Evolutionary conservation across 2,329 filamentous ascomycete genomes (phyloP).

Genomic region (Dactylellina parvicollis): DNA sequence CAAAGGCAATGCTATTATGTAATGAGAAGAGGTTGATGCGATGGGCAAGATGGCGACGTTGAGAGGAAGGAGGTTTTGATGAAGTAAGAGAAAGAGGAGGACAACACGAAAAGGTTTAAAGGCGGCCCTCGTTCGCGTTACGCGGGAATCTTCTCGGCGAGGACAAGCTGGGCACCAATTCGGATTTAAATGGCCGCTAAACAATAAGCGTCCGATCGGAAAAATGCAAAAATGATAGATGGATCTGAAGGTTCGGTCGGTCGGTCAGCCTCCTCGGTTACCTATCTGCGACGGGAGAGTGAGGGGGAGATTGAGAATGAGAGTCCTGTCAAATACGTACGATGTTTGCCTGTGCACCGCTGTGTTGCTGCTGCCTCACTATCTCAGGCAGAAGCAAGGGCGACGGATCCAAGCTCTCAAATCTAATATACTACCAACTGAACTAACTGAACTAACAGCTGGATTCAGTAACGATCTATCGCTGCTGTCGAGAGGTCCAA

Average conservation of each 20-base stretch:
- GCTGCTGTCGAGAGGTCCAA: slow-evolving; percentile 18
- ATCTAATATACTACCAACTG: slow-evolving; percentile 24
- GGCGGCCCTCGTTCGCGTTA: slow-evolving; percentile 28
- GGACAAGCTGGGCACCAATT: slow-evolving; percentile 9
- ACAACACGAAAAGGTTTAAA: slow-evolving; percentile 24
- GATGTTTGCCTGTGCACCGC: not conserved
- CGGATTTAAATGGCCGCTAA: slow-evolving; percentile 39
- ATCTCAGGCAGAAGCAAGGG: slow-evolving; percentile 20
- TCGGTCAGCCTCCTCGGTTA: too few relatives aligned
- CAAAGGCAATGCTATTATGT: slow-evolving; percentile 45
- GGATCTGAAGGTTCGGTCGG: too few relatives aligned
- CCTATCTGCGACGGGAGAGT: too few relatives aligned
- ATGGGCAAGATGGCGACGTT: not conserved
- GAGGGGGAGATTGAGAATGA: slow-evolving; percentile 1
- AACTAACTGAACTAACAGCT: slow-evolving; percentile 20
- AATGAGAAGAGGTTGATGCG: slow-evolving; percentile 18
- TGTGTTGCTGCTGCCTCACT: slow-evolving; percentile 18
- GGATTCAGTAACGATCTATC: slow-evolving; percentile 36
- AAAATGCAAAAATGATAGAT: too few relatives aligned
- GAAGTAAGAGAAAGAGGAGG: slow-evolving; percentile 5
- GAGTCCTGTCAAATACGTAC: not conserved
- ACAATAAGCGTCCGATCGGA: not conserved
- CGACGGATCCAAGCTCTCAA: slow-evolving; percentile 30
- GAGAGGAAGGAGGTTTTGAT: slow-evolving; percentile 12
- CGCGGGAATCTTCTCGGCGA: slow-evolving; percentile 32